Conservation (phyloP, 2,329 filamentous ascomycete genomes). For the Pseudogymnoascus sp. region DNA sequence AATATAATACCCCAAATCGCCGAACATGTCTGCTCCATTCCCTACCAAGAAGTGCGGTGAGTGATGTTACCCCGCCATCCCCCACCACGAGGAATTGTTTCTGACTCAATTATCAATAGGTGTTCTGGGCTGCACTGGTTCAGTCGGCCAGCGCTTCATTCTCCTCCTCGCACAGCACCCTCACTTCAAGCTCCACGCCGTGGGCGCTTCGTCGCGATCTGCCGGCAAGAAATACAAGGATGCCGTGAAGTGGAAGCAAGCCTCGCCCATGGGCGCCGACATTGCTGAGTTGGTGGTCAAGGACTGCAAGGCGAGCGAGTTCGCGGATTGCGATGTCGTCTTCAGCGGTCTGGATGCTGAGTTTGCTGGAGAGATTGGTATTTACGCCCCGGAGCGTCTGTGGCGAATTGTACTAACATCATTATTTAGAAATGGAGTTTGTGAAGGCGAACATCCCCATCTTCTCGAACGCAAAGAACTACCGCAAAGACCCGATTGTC, state of each 20-base stretch:
- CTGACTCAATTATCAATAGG: conserved; percentile 33
- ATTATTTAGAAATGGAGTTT: conserved; percentile 71
- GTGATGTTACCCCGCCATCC: conserved; percentile 11
- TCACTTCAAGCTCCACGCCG: conserved; percentile 74
- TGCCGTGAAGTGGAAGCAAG: conserved; percentile 93
- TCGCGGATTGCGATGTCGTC: conserved; percentile 83
- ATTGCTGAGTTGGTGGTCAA: conserved; percentile 77
- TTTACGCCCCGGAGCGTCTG: background rate
- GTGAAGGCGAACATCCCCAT: conserved; percentile 80
- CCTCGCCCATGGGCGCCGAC: conserved; percentile 67
- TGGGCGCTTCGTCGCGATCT: conserved; percentile 83
- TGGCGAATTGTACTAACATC: conserved; percentile 13
- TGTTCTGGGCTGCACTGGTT: conserved; percentile 87
- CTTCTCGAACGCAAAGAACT: conserved; percentile 98
- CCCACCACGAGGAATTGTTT: background rate
- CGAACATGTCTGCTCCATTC: conserved; percentile 33
- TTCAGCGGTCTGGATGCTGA: conserved; percentile 91
- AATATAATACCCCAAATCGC: background rate
- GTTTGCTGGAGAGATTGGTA: conserved; percentile 86
- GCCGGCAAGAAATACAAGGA: conserved; percentile 92
- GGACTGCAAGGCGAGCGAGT: conserved; percentile 75
- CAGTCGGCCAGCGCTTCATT: conserved; percentile 92
- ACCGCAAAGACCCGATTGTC: conserved; percentile 81
- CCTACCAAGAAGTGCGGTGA: conserved; percentile 49
- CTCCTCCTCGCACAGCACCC: conserved; percentile 84